These are phyloP conservation scores for Candida manassasensis DNA, from an alignment of 805 yeast species.

Conservation along the genomic window DNA sequence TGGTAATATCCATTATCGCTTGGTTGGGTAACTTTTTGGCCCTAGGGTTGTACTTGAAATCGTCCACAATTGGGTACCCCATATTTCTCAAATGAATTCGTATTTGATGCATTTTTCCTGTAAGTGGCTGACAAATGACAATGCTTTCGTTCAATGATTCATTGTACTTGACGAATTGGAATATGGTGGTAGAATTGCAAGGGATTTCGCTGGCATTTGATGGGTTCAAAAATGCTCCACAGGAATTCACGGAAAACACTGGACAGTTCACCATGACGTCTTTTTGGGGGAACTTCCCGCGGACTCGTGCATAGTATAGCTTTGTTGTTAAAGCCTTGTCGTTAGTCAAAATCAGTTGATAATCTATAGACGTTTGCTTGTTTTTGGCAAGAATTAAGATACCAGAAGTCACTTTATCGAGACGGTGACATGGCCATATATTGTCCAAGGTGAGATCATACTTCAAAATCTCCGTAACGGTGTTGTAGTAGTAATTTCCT, in stretches of 20 bases:
- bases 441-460: constrained; percentile 19
- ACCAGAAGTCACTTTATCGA: constrained; percentile 52
- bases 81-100: constrained; percentile 49
- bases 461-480: constrained; percentile 39
- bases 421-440: constrained; percentile 45
- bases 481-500: constrained; percentile 39
- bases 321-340: constrained; percentile 29
- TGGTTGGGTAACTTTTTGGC: constrained; percentile 7
- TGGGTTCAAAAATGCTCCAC: constrained; percentile 31
- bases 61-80: constrained; percentile 88
- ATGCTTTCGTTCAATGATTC: constrained; percentile 32
- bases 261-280: constrained; percentile 34
- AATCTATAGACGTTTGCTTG: constrained; percentile 23
- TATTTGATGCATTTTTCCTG: constrained; percentile 57
- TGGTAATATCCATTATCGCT: constrained; percentile 14
- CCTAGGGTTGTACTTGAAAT: constrained; percentile 34
- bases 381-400: constrained; percentile 41
- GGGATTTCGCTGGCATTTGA: constrained; percentile 21
- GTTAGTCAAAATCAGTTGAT: constrained; percentile 27
- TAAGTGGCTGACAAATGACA: constrained; percentile 44
- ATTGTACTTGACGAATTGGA: constrained; percentile 27
- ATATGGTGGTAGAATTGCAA: constrained; percentile 28
- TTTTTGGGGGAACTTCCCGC: constrained; percentile 35
- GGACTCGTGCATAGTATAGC: constrained; percentile 43
- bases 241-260: constrained; percentile 29